These are phyloP conservation scores for Phytopythium kandeliae DNA, from an alignment of 352 stramenopile species.

Conservation along the genomic window DNA sequence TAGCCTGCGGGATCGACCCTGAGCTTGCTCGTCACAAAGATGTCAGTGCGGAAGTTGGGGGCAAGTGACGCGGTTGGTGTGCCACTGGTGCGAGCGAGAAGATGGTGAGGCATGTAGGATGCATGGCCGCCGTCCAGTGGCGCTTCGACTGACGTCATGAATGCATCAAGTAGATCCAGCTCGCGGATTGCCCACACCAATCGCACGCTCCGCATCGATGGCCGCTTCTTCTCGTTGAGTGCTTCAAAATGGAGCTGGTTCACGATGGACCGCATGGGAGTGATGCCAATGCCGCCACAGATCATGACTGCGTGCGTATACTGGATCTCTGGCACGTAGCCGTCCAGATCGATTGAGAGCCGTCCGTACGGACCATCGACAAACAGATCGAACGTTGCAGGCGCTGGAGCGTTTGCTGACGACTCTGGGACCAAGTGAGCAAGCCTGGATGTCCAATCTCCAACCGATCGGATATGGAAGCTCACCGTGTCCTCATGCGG, in stretches of 20 bases:
- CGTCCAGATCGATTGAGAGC: constrained; percentile 34
- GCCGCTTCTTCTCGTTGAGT: constrained; percentile 17
- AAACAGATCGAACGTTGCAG: constrained; percentile 21
- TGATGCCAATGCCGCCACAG: constrained; percentile 43
- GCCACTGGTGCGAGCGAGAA: constrained; percentile 8
- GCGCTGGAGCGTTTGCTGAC: background rate
- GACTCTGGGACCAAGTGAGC: constrained; percentile 18
- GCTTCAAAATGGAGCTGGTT: constrained; percentile 33
- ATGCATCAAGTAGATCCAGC: constrained; percentile 23
- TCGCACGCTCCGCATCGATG: constrained; percentile 20
- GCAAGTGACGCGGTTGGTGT: constrained; percentile 2
- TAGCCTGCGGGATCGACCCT: background rate
- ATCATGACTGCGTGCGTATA: constrained; percentile 53
- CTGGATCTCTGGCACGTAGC: constrained; percentile 7
- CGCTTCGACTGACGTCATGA: constrained; percentile 3
- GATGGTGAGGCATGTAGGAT: background rate
- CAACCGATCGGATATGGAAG: constrained; percentile 56
- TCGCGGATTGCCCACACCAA: constrained; percentile 44
- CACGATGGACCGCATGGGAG: constrained; percentile 40
- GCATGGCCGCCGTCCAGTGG: background rate
- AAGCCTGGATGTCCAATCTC: constrained; percentile 64
- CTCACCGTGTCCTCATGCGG: constrained; percentile 61
- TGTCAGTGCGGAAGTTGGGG: constrained; percentile 22
- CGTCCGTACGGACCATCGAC: constrained; percentile 53
- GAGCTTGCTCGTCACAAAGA: constrained; percentile 30